Evolutionary conservation across 306 rosid species (phyloP).

Genomic region (Ochetophila trinervis): DNA sequence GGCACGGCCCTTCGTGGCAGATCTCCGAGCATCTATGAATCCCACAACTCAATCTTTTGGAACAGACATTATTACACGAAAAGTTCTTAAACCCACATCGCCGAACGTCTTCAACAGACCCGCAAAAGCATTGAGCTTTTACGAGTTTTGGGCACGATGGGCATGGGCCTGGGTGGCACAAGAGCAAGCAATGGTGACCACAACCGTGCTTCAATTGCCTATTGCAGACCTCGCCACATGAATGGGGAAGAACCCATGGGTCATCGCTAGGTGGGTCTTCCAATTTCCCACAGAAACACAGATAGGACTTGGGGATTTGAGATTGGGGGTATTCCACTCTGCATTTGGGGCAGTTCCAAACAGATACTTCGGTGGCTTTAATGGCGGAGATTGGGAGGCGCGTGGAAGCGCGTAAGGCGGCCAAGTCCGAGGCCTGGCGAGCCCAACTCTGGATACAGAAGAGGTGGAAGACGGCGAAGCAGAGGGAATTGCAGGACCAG

Average conservation of each 20-base stretch:
- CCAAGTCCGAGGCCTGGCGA: constrained; percentile 66
- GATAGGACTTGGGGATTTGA: constrained; percentile 63
- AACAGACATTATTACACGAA: constrained; percentile 58
- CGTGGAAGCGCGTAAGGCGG: constrained; percentile 68
- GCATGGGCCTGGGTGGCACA: constrained; percentile 96
- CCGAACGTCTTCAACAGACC: constrained; percentile 50
- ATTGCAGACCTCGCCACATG: constrained; percentile 82
- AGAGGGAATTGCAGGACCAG: constrained; percentile 88
- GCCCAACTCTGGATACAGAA: constrained; percentile 93
- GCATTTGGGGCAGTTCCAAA: constrained; percentile 96
- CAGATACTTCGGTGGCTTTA: constrained; percentile 45
- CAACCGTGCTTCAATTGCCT: constrained; percentile 67
- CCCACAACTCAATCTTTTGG: constrained; percentile 57
- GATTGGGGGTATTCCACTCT: constrained; percentile 57
- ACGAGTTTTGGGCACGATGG: constrained; percentile 89
- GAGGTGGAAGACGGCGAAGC: constrained; percentile 90
- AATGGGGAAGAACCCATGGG: constrained; percentile 92
- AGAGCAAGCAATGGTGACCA: constrained; percentile 73
- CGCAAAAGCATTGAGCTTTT: constrained; percentile 69
- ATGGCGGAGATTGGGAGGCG: constrained; percentile 60
- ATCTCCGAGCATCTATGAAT: constrained; percentile 53
- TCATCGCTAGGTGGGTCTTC: constrained; percentile 77
- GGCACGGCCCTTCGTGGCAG: constrained; percentile 72
- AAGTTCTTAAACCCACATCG: constrained; percentile 79
- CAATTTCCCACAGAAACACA: constrained; percentile 79